phyloP scores from a whole-genome alignment of 495 filamentous ascomycete species.

The Xylaria sp. region DNA sequence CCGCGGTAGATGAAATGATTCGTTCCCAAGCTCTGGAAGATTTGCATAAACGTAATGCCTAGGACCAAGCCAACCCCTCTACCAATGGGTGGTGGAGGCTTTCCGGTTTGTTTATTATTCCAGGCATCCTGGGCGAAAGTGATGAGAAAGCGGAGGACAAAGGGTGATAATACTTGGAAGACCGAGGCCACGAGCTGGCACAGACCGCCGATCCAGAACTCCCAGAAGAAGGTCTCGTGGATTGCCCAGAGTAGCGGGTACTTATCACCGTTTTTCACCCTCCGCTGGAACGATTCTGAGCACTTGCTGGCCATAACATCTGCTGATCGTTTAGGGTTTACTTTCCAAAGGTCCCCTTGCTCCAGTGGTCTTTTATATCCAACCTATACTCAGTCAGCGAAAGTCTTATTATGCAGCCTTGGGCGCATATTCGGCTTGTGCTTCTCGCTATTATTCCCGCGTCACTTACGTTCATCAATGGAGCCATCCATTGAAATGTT shows the following conservation, averaged over 20 bases:
- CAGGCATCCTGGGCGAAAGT: constrained; percentile 82
- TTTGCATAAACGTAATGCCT: constrained; percentile 79
- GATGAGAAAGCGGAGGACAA: constrained; percentile 76
- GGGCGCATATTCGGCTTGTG: not conserved
- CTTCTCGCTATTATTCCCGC: not conserved
- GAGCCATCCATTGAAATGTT: constrained; percentile 73
- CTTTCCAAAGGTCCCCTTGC: constrained; percentile 81
- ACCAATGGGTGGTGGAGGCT: constrained; percentile 66
- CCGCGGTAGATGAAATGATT: constrained; percentile 86
- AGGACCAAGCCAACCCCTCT: constrained; percentile 75
- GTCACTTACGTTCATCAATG: constrained; percentile 67
- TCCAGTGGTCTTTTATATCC: constrained; percentile 88
- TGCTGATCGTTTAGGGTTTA: constrained; percentile 81
- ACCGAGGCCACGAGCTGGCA: constrained; percentile 77
- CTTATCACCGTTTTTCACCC: constrained; percentile 70
- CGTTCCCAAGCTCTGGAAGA: constrained; percentile 71
- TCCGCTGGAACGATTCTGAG: constrained; percentile 68
- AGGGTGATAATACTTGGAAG: constrained; percentile 76
- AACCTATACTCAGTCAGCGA: constrained; percentile 47
- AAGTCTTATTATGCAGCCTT: not conserved
- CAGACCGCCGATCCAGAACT: constrained; percentile 83
- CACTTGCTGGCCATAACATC: constrained; percentile 70
- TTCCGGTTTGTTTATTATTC: constrained; percentile 55
- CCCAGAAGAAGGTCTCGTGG: constrained; percentile 84
- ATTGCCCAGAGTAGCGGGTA: constrained; percentile 80